These are phyloP conservation scores for Epichloe aotearoae DNA, from an alignment of 2,329 filamentous ascomycete species.

Conservation along the genomic window DNA sequence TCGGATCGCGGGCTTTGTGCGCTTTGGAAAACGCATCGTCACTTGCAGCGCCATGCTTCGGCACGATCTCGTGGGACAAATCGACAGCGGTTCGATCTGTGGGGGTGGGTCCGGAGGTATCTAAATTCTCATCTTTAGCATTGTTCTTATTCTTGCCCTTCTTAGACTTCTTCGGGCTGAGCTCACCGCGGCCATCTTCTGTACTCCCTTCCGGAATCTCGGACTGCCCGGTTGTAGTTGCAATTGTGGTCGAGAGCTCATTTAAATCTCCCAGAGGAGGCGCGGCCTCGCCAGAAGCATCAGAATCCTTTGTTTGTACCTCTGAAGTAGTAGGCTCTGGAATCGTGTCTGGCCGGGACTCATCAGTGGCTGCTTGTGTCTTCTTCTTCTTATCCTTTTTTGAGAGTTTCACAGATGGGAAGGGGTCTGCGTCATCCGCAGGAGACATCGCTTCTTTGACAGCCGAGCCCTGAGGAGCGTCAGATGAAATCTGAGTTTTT, in stretches of 20 bases:
- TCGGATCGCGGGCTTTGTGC: background rate
- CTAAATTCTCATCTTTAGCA: constrained; percentile 18
- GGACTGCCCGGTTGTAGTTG: background rate
- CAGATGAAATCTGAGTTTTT: background rate
- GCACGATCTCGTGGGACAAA: background rate
- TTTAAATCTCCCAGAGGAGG: background rate
- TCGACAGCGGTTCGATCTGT: constrained; percentile 1
- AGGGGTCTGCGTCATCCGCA: constrained; percentile 3
- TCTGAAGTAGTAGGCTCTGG: background rate
- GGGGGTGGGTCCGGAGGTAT: constrained; percentile 15
- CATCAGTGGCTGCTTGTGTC: constrained; percentile 14
- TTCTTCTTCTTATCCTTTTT: constrained; percentile 24
- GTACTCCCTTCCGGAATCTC: constrained; percentile 12
- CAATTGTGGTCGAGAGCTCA: constrained; percentile 8
- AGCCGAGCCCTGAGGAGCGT: background rate
- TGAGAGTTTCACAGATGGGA: constrained; percentile 14
- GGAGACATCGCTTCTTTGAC: background rate
- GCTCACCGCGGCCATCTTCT: constrained; percentile 18
- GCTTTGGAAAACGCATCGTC: background rate
- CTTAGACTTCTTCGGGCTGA: constrained; percentile 16
- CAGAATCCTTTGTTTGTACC: background rate
- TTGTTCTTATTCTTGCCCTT: constrained; percentile 22
- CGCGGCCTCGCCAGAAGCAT: background rate
- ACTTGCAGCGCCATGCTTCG: background rate
- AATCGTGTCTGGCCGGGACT: constrained; percentile 4